Evolutionary conservation across 2,329 filamentous ascomycete genomes (phyloP).

Genomic region (Ophiostoma fasciatum): DNA sequence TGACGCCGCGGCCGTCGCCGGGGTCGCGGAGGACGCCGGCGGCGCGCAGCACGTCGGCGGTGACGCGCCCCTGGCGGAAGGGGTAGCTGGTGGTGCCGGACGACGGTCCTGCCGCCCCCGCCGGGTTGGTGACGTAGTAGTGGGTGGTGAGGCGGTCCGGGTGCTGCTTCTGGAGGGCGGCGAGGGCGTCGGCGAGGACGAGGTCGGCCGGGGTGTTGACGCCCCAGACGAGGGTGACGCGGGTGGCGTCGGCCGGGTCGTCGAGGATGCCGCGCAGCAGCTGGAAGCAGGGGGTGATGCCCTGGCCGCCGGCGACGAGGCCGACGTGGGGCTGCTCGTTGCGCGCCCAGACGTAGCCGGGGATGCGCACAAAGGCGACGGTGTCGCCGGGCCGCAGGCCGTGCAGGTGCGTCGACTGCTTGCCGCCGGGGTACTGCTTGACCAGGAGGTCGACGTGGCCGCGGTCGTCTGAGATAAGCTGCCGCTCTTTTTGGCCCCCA

Average conservation of each 20-base stretch:
- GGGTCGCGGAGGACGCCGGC: slow-evolving; percentile 22
- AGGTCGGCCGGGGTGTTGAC: slow-evolving; percentile 51
- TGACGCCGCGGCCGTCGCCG: slow-evolving; percentile 12
- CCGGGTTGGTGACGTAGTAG: slow-evolving; percentile 41
- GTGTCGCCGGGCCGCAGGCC: slow-evolving; percentile 45
- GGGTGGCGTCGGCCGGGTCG: slow-evolving; percentile 46
- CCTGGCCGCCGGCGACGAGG: slow-evolving; percentile 55
- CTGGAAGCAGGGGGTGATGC: slow-evolving; percentile 58
- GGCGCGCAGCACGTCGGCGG: slow-evolving; percentile 37
- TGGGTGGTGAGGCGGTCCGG: slow-evolving; percentile 41
- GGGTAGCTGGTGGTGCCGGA: slow-evolving; percentile 20
- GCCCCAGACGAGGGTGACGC: slow-evolving; percentile 49
- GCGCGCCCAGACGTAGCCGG: slow-evolving; percentile 38
- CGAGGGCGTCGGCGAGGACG: slow-evolving; percentile 40
- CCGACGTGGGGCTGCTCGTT: slow-evolving; percentile 37
- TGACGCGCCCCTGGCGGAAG: slow-evolving; percentile 41
- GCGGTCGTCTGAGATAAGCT: slow-evolving; percentile 28
- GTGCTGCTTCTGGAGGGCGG: slow-evolving; percentile 30
- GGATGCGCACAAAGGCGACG: slow-evolving; percentile 42
- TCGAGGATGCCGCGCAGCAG: slow-evolving; percentile 45
- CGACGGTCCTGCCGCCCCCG: slow-evolving; percentile 12
- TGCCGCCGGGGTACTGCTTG: slow-evolving; percentile 53
- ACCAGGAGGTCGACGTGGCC: slow-evolving; percentile 50
- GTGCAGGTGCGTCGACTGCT: slow-evolving; percentile 51
- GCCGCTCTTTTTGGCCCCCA: slow-evolving; percentile 32